These are phyloP conservation scores for Helianthus tuberosus DNA, from an alignment of 129 eudicot species.

Conservation along the genomic window DNA sequence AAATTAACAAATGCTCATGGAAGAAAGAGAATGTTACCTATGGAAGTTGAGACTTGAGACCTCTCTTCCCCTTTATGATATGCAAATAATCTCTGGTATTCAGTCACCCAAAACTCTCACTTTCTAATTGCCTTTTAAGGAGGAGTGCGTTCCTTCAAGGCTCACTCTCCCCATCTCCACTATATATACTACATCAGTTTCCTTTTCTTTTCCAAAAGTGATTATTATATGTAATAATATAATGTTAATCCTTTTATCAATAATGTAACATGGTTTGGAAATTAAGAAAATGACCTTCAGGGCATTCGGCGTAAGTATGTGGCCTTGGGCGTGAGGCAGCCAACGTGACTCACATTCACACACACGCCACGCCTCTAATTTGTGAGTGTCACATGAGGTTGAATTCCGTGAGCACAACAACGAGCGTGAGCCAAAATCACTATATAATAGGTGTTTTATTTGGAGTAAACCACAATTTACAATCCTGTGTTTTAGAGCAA, in stretches of 20 bases:
- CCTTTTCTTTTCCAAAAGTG: slow-evolving; percentile 1
- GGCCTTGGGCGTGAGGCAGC: too few species aligned
- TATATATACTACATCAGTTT: slow-evolving; percentile 14
- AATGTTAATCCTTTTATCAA: neutral
- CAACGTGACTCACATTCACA: too few species aligned
- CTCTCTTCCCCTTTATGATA: slow-evolving; percentile 21
- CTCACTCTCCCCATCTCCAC: slow-evolving; percentile 20
- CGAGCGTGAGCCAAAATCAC: too few species aligned
- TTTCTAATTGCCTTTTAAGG: slow-evolving; percentile 16
- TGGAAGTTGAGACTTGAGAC: slow-evolving; percentile 1
- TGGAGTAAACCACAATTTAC: too few species aligned
- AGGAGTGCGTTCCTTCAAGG: slow-evolving; percentile 19
- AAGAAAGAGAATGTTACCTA: slow-evolving; percentile 25
- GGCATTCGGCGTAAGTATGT: too few species aligned
- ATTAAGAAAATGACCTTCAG: neutral
- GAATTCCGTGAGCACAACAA: too few species aligned
- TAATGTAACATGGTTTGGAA: neutral
- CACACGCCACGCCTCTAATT: too few species aligned
- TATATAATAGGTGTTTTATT: too few species aligned
- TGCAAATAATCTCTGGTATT: slow-evolving; percentile 9
- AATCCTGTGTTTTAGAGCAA: too few species aligned
- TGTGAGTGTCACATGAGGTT: too few species aligned
- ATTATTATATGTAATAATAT: neutral
- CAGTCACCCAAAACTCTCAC: slow-evolving; percentile 11
- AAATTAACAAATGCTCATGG: neutral